These are phyloP conservation scores for Amanita pallidorosea DNA, from an alignment of 768 basidiomycete genomes.

Conservation along the genomic window DNA sequence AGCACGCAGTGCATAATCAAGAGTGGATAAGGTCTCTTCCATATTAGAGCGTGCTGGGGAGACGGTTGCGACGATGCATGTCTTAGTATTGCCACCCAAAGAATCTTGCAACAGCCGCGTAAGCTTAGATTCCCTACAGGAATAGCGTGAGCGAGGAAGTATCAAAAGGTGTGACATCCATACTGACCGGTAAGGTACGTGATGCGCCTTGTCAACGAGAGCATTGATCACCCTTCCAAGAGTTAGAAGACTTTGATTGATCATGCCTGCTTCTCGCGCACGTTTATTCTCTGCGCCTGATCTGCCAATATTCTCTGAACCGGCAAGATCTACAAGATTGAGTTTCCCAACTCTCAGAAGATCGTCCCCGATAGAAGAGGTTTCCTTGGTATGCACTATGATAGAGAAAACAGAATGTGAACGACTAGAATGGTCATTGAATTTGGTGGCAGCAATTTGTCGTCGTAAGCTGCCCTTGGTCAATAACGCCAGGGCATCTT, in stretches of 20 bases:
- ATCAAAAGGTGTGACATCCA: neutral
- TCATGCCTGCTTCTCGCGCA: constrained; percentile 96
- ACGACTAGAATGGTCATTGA: constrained; percentile 95
- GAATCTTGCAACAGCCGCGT: constrained; percentile 98
- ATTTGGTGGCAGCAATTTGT: constrained; percentile 92
- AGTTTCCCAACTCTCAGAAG: constrained; percentile 89
- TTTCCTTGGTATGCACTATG: constrained; percentile 87
- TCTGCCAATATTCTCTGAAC: constrained; percentile 94
- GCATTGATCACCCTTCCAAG: constrained; percentile 95
- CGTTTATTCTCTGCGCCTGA: constrained; percentile 93
- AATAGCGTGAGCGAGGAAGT: constrained; percentile 1
- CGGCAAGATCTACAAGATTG: constrained; percentile 94
- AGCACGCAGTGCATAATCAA: constrained; percentile 92
- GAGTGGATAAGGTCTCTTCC: constrained; percentile 95
- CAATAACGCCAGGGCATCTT: constrained; percentile 75
- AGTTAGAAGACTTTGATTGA: constrained; percentile 95
- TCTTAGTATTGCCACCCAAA: constrained; percentile 94
- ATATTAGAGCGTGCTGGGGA: constrained; percentile 89
- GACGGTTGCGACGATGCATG: constrained; percentile 94
- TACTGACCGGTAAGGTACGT: constrained; percentile 85
- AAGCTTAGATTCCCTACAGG: constrained; percentile 82
- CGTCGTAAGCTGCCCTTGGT: constrained; percentile 84
- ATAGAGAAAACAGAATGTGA: constrained; percentile 98
- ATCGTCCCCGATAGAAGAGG: constrained; percentile 70
- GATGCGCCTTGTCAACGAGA: constrained; percentile 82